A percentile compares a stretch with the other conserved stretches of the same genome.
Evolutionary conservation across 202 grass and related monocot species (phyloP).

Genomic region (Saccharum hybrid): DNA sequence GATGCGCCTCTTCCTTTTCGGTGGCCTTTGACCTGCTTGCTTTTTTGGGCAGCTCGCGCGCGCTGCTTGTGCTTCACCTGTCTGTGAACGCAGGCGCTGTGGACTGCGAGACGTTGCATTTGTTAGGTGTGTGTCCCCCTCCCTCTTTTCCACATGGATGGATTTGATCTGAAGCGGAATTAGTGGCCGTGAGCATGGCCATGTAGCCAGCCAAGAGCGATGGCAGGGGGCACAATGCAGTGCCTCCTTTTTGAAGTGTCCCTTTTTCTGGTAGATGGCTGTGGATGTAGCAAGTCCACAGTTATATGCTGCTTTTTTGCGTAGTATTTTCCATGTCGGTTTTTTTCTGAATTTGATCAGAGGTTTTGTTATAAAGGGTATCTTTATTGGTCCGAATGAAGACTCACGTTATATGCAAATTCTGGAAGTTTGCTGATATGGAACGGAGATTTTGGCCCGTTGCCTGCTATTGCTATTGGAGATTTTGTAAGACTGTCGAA

Average conservation of each 20-base stretch:
- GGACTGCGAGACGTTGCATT: background rate
- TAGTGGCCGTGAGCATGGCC: constrained; percentile 45
- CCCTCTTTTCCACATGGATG: constrained; percentile 34
- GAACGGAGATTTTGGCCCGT: background rate
- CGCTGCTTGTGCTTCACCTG: background rate
- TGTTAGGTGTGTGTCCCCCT: constrained; percentile 22
- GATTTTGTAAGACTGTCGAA: constrained; percentile 10
- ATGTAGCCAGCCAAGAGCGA: constrained; percentile 39
- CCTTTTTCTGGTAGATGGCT: constrained; percentile 46
- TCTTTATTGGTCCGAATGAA: background rate
- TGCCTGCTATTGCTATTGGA: background rate
- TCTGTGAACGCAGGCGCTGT: background rate
- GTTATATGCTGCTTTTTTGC: too few species aligned
- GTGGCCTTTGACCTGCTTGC: constrained; percentile 42
- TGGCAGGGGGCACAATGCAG: background rate
- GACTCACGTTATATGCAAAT: background rate
- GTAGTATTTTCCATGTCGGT: background rate
- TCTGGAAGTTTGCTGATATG: background rate
- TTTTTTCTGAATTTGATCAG: background rate
- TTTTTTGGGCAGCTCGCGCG: background rate
- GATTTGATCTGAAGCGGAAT: background rate
- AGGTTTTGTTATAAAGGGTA: background rate
- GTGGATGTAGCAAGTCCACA: background rate
- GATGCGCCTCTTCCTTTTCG: background rate
- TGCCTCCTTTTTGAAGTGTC: background rate